Percentiles rank a stretch among this genome's conserved stretches.
Conservation (phyloP, 495 filamentous ascomycete species). For the Penicillium waksmanii region DNA sequence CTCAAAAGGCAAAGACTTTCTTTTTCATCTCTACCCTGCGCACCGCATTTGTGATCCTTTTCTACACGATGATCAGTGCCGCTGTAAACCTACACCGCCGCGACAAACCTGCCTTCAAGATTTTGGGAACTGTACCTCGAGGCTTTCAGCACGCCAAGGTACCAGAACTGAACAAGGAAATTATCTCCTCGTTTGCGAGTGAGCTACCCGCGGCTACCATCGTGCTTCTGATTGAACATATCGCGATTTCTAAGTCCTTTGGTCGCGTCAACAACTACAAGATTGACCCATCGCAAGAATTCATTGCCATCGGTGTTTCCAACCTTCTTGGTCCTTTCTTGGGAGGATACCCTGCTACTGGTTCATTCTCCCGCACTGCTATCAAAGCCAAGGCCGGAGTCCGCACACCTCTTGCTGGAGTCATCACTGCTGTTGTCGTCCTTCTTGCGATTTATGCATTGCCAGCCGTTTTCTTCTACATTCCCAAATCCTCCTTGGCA, state of each 20-base stretch:
- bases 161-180: slow-evolving; percentile 64
- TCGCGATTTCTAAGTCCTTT: slow-evolving; percentile 96
- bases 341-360: slow-evolving; percentile 91
- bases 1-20: slow-evolving; percentile 68
- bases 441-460: slow-evolving; percentile 96
- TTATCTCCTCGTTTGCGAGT: slow-evolving; percentile 63
- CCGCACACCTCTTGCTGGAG: slow-evolving; percentile 87
- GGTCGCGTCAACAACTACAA: slow-evolving; percentile 96
- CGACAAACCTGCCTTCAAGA: slow-evolving; percentile 58
- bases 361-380: slow-evolving; percentile 97
- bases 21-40: slow-evolving; percentile 94
- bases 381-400: slow-evolving; percentile 99
- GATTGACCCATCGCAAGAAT: slow-evolving; percentile 94
- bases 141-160: slow-evolving; percentile 80
- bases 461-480: slow-evolving; percentile 92
- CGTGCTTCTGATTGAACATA: slow-evolving; percentile 93
- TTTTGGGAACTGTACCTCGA: slow-evolving; percentile 75
- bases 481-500: slow-evolving; percentile 81
- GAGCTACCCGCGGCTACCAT: slow-evolving; percentile 83
- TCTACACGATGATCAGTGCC: slow-evolving; percentile 93
- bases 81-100: slow-evolving; percentile 70
- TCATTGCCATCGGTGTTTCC: slow-evolving; percentile 91
- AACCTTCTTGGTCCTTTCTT: slow-evolving; percentile 94
- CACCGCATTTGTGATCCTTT: slow-evolving; percentile 87
- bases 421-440: slow-evolving; percentile 87